phyloP scores from a whole-genome alignment of 495 filamentous ascomycete species.

The Evernia prunastri region DNA sequence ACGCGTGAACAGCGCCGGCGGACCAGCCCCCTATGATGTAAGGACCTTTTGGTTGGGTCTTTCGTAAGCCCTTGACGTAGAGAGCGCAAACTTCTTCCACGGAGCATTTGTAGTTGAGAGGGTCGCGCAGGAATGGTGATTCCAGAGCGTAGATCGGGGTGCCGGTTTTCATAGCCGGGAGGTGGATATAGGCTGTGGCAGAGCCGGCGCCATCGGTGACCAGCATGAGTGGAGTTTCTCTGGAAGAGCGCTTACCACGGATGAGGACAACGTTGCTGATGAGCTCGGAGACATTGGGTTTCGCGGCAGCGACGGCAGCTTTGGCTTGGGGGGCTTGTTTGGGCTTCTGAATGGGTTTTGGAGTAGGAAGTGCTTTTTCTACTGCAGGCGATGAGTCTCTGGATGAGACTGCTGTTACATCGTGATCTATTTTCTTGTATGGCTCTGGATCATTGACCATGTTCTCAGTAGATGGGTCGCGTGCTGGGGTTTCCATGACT shows the following conservation, averaged over 20 bases:
- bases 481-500: background rate
- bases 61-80: constrained; percentile 57
- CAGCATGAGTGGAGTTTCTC: constrained; percentile 24
- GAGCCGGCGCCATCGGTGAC: constrained; percentile 29
- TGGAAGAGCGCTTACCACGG: constrained; percentile 15
- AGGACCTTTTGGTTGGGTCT: constrained; percentile 64
- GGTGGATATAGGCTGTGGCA: constrained; percentile 28
- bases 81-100: constrained; percentile 49
- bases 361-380: background rate
- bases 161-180: constrained; percentile 24
- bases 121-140: constrained; percentile 43
- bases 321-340: background rate
- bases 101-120: constrained; percentile 44
- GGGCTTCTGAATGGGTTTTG: background rate
- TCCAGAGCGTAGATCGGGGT: constrained; percentile 30
- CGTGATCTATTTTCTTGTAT: background rate
- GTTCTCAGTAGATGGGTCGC: background rate
- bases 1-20: constrained; percentile 79
- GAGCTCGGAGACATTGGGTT: background rate
- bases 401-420: background rate
- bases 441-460: background rate
- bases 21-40: constrained; percentile 69
- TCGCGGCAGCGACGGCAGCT: background rate
- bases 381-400: background rate
- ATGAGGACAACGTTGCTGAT: constrained; percentile 14